Base-by-base conservation (phyloP, 1,284 basidiomycete species). In the Rhizoctonia solani region DNA sequence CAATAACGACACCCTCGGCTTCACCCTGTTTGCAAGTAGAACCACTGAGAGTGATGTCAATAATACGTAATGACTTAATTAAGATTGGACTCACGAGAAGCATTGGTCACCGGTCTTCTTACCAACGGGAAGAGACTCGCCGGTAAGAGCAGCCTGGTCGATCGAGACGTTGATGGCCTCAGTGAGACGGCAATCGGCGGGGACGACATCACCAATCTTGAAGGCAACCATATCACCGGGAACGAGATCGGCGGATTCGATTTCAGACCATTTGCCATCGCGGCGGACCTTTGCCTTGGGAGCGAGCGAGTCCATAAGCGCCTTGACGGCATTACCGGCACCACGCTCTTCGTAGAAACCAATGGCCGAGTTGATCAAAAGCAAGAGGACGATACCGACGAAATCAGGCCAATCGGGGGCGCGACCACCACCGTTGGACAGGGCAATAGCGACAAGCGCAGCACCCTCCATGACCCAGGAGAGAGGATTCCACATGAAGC, bases 391-490 rank as follows among this genome's bases (percentile, higher is more conserved):
- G 81, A 98, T 98, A 87, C 95, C 95, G 79, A 93, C 85, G 81
- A 98, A 99, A 83, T 98, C 95, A 77, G 90, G 83, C 96, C 96
- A 98, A 77, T 98, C 94, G 47, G 95, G 95, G 54, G 95, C 86
- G 72, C 83, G 82, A 71, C 84, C 82, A 73, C 87, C 88, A 80
- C 96, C 95, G 80, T 98, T 98, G 71, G 95, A 97, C 44, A 98
- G 87, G 52, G 87, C 95, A 77, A 98, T 98, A 69, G 95, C 95
- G 77, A 98, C 95, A 56, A 98, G 83, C 55, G 95, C 95, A 66
- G 95, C 95, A 73, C 91, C 94, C 80, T 99, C 95, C 95, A 98
- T 99, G 81, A 98, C 96, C 95, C 95, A 98, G 44, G 95, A 97
- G 25, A 98, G 85, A 59, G 95, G 95, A 81, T 97, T 97, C 94